A percentile compares a stretch with the other conserved stretches of the same genome.
Conservation (phyloP, 2,329 filamentous ascomycete genomes). For the Nemania diffusa region DNA sequence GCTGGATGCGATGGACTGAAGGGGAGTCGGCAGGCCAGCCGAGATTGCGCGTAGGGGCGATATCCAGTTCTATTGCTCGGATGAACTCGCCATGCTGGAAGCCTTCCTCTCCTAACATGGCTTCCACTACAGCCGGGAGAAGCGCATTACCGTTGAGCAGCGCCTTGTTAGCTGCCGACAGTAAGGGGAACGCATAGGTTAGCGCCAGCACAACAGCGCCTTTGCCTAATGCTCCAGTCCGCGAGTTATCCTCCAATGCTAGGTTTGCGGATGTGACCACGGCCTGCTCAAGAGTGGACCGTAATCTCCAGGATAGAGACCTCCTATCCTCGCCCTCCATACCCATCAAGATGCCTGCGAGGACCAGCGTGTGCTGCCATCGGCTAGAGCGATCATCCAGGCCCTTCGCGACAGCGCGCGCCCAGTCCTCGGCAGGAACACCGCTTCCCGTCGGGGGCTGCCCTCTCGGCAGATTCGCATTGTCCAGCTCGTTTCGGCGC, state of each 20-base stretch:
- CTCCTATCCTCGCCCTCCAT: slow-evolving; percentile 73
- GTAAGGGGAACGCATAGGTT: slow-evolving; percentile 78
- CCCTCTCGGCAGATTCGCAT: slow-evolving; percentile 41
- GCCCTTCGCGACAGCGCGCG: slow-evolving; percentile 66
- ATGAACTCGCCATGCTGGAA: slow-evolving; percentile 82
- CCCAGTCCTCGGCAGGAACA: slow-evolving; percentile 63
- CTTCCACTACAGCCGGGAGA: slow-evolving; percentile 74
- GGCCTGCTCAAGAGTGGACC: slow-evolving; percentile 75
- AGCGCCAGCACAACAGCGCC: slow-evolving; percentile 74
- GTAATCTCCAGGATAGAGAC: slow-evolving; percentile 71
- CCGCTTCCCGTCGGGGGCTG: slow-evolving; percentile 54
- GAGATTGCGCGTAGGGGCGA: slow-evolving; percentile 68
- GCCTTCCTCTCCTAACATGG: slow-evolving; percentile 76
- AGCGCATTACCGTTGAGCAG: slow-evolving; percentile 74
- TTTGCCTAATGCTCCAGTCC: slow-evolving; percentile 56
- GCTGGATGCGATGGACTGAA: slow-evolving; percentile 69
- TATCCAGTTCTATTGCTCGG: slow-evolving; percentile 73
- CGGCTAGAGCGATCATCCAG: slow-evolving; percentile 69
- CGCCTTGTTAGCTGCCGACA: slow-evolving; percentile 69
- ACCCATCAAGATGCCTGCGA: slow-evolving; percentile 81
- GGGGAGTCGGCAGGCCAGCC: slow-evolving; percentile 71
- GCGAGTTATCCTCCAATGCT: slow-evolving; percentile 65
- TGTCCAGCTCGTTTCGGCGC: slow-evolving; percentile 59
- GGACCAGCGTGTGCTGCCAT: slow-evolving; percentile 86
- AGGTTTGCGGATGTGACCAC: slow-evolving; percentile 80